These are phyloP conservation scores for Mimosa bimucronata DNA, from an alignment of 306 rosid genomes.

Conservation along the genomic window DNA sequence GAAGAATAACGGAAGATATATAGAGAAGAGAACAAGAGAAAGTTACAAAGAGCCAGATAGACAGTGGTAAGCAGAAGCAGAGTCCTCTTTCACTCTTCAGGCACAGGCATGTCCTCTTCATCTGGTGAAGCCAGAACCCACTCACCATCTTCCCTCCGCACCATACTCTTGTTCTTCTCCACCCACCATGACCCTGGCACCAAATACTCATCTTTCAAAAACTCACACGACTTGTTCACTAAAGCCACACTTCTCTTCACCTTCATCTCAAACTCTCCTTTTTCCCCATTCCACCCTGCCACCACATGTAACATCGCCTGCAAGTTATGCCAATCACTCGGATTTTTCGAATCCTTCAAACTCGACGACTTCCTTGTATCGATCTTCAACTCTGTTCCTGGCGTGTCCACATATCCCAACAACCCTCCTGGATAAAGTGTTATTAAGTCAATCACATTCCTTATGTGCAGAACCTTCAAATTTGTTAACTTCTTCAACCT, in stretches of 20 bases:
- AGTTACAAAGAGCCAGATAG: background rate
- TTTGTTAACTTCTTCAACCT: conserved; percentile 32
- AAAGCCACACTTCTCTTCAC: conserved; percentile 74
- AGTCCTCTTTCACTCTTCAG: conserved; percentile 43
- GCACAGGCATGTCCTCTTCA: conserved; percentile 63
- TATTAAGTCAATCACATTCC: conserved; percentile 52
- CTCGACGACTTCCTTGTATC: conserved; percentile 51
- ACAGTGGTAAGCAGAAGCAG: background rate
- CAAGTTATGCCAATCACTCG: conserved; percentile 74
- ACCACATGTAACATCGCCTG: conserved; percentile 71
- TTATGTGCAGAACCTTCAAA: conserved; percentile 53
- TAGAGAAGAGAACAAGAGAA: no score
- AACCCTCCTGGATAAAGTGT: conserved; percentile 52
- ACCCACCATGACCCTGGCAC: conserved; percentile 59
- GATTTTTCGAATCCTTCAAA: conserved; percentile 61
- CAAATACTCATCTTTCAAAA: conserved; percentile 44
- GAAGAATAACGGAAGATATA: background rate
- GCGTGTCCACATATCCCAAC: conserved; percentile 47
- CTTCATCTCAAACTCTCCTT: conserved; percentile 53
- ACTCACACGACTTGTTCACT: conserved; percentile 65
- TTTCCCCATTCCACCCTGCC: conserved; percentile 70
- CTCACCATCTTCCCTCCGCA: conserved; percentile 56
- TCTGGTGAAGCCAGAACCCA: conserved; percentile 56
- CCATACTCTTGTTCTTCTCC: conserved; percentile 73
- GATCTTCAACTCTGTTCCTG: conserved; percentile 38